Evolutionary conservation across 495 filamentous ascomycete species (phyloP), one percentile per base, ranked within the genome.

Genomic region (Penicillium malachiteum): DNA sequence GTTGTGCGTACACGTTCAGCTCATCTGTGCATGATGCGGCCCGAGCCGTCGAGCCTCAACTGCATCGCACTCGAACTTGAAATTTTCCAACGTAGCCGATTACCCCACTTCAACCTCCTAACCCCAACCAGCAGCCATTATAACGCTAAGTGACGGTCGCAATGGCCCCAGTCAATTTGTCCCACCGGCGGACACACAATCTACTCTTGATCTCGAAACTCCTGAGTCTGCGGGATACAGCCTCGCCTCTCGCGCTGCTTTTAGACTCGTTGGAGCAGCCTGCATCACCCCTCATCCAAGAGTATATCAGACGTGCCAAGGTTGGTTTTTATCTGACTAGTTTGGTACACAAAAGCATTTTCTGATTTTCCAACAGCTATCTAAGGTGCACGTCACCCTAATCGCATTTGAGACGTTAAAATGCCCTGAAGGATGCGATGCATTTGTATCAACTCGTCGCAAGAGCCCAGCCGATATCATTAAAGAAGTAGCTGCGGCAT

Each of bases 181-280:
- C 83, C 21, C 88, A 94, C 63, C 81, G 89, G 7, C 82, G 91
- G 44, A 89, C 89, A 21, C 93, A 97, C 72, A 93, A 91, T 72
- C 70, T 96, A 43, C 84, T 96, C 6, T 74, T 96, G 1, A 85
- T 97, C 38, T 90, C 91, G 50, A 93, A 92, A 56, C 74, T 97
- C 3, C 78, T 97, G 48, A 86, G 83, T 59, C 72, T 89, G 12
- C 77, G 89, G 33, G 91, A 96, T 65, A 86, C 81, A 17, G 86
- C 86, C 2, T 95, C 91, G 31, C 93, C 92, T 1, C 84, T 97
- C 45, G 96, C 92, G 0, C 70, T 97, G 30, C 71, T 97, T 7
- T 77, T 94, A 50, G 93, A 97, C 72, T 88, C 82, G 13, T 70
- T 96, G 38, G 92, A 95, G 70, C 93, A 96, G 71, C 84, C 87